Evolutionary conservation across 176 grass and related monocot genomes (phyloP), one percentile per base, ranked within the genome.

Genomic region (Aechmea fasciata): DNA sequence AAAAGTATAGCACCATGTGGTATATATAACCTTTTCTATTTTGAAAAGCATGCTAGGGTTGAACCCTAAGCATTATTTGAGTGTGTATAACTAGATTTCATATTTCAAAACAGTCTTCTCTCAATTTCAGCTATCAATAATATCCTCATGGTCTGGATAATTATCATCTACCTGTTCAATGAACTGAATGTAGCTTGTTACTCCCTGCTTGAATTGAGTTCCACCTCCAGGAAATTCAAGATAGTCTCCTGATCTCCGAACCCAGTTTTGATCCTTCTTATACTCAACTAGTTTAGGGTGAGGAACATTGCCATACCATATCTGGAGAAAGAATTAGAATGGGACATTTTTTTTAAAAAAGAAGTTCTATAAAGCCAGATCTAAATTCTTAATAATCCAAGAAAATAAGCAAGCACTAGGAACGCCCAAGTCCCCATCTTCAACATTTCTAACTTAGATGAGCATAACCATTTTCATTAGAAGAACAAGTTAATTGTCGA

Each of bases 241-340:
- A 79, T 87, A 92, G 73, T 93, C 74, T 63, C 84, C 82, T 48
- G 84, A 93, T 25, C 63, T 85, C 49, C 66, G 74, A 50, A 97
- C 94, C 89, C 94, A 97, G 41, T 97, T 93, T 74, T 97, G 94
- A 64, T 92, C 86, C 74, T 97, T 97, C 67, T 97, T 97, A 69
- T 92, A 97, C 48, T 92, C 89, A 73, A 85, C 84, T 47, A 97
- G 80, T 62, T 97, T 97, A 41, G 94, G 75, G 57, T 97, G 94
- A 82, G 94, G 94, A 49, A 97, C 94, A 81, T 97, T 97, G 48
- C 85, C 78, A 70, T 93, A 97, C 94, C 94, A 97, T 51, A 97
- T 97, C 89, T 97, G 74, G 48, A 81, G 71, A 81, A 54, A 51
- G 47, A 9, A 77, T 9, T 61, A 18, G 0, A 15, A n/a, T 61